phyloP scores from a whole-genome alignment of 192 early-diverging fungal genomes.

The Irineochytrium annulatum region DNA sequence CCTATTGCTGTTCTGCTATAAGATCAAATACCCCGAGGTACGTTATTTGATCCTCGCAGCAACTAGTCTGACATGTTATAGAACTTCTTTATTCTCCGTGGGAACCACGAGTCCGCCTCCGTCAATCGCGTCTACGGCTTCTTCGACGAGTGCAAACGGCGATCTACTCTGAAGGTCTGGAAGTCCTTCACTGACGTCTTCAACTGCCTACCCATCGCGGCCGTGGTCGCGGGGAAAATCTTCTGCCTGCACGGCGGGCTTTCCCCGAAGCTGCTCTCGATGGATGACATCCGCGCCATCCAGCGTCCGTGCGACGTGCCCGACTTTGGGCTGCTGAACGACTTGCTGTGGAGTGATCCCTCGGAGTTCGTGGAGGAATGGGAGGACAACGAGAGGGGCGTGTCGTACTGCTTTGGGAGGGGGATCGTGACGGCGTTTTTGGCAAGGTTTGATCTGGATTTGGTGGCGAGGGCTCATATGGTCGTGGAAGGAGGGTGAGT shows the following conservation, averaged over 20 bases:
- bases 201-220: slow-evolving; percentile 88
- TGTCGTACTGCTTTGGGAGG: slow-evolving; percentile 89
- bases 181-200: slow-evolving; percentile 90
- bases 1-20: slow-evolving; percentile 87
- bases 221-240: slow-evolving; percentile 86
- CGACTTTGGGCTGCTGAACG: slow-evolving; percentile 84
- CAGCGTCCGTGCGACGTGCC: slow-evolving; percentile 85
- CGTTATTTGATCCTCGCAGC: neutral
- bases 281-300: slow-evolving; percentile 83
- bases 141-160: slow-evolving; percentile 95
- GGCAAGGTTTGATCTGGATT: slow-evolving; percentile 80
- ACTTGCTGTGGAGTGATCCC: slow-evolving; percentile 92
- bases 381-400: slow-evolving; percentile 96
- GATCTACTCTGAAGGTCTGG: slow-evolving; percentile 85
- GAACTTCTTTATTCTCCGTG: slow-evolving; percentile 94
- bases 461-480: slow-evolving; percentile 85
- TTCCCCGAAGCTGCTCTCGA: slow-evolving; percentile 62
- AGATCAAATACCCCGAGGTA: slow-evolving; percentile 88
- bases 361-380: slow-evolving; percentile 72
- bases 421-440: slow-evolving; percentile 80
- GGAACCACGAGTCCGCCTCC: slow-evolving; percentile 94
- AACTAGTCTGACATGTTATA: neutral
- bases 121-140: slow-evolving; percentile 94
- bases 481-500: slow-evolving; percentile 83
- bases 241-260: slow-evolving; percentile 95